These are phyloP conservation scores for Polyporus arcularius DNA, from an alignment of 768 basidiomycete species.

Conservation along the genomic window DNA sequence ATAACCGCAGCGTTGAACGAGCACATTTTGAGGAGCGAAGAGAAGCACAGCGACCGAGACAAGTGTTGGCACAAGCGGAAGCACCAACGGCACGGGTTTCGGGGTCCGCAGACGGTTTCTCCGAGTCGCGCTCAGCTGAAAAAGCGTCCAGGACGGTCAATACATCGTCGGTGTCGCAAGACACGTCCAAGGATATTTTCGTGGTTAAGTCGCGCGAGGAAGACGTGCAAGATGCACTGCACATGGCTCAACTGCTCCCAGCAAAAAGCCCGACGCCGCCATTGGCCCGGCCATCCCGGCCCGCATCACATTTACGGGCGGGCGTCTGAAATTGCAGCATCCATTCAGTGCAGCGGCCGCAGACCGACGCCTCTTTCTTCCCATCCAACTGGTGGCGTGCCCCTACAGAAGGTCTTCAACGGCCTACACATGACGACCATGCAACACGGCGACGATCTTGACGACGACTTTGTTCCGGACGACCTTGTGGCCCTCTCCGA, in stretches of 20 bases:
- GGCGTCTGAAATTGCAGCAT: neutral
- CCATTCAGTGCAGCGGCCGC: neutral
- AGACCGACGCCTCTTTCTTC: neutral
- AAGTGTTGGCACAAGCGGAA: neutral
- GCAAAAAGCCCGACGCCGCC: neutral
- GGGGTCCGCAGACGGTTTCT: constrained; percentile 7
- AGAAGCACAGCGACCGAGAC: neutral
- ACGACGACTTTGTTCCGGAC: constrained; percentile 78
- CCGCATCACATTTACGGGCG: neutral
- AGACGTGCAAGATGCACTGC: neutral
- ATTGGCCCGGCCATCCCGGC: neutral
- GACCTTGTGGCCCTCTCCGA: constrained; percentile 65
- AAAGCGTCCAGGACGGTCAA: neutral
- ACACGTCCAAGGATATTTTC: neutral
- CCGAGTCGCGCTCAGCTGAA: neutral
- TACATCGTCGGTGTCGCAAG: neutral
- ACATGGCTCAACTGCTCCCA: neutral
- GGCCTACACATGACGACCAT: constrained; percentile 21
- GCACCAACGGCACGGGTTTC: neutral
- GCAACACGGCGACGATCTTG: constrained; percentile 73
- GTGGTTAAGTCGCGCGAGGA: neutral
- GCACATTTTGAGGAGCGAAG: constrained; percentile 14
- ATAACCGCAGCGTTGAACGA: constrained; percentile 2
- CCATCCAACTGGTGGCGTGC: constrained; percentile 8
- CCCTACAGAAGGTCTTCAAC: neutral